Evolutionary conservation across 768 basidiomycete species (phyloP), one percentile per base, ranked within the genome.

Genomic region (Rhizopogon vesiculosus): DNA sequence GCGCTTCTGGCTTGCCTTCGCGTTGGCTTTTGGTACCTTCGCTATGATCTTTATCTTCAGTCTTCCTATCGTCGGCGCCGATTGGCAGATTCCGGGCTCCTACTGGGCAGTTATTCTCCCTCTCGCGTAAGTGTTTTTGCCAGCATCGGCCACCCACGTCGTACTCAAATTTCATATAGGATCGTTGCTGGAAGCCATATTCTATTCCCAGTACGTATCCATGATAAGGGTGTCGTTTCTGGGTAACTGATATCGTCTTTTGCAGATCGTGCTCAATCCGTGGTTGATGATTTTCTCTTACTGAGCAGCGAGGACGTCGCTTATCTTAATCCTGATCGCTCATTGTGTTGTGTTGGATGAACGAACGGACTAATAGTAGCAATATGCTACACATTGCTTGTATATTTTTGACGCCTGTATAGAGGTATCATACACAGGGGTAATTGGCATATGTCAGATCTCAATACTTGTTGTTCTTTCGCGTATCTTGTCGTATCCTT

Each of bases 251-350:
- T 77, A 73, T 75, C 42, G 61, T 29, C 29, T 15, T n/a, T 29
- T 41, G 28, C 62, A 88, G 79, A 87, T 95, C 54, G 84, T 92
- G 18, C 79, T 94, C 42, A 94, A 94, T 62, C 93, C 91, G 1
- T 91, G 87, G 87, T 72, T 93, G 53, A 90, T 91, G 87, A 88
- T 91, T 44, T 93, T 92, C 71, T 86, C 84, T 0, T 82, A 81
- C 22, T 68, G 54, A 71, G 49, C 19, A 28, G 19, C 13, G 29
- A 13, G n/a, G 31, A 31, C 5, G 7, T 16, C 2, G 6, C 45
- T 31, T 12, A 38, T 13, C 35, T 12, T 38, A 38, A 38, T 13
- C 35, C 10, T 38, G n/a, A 18, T 15, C 13, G 18, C 8, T 5
- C 15, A 15, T 35, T 35, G 19, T 35, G 25, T 2, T 22, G 42